Evolutionary conservation across 2,329 filamentous ascomycete genomes (phyloP).

Genomic region (Penicillium concentricum): DNA sequence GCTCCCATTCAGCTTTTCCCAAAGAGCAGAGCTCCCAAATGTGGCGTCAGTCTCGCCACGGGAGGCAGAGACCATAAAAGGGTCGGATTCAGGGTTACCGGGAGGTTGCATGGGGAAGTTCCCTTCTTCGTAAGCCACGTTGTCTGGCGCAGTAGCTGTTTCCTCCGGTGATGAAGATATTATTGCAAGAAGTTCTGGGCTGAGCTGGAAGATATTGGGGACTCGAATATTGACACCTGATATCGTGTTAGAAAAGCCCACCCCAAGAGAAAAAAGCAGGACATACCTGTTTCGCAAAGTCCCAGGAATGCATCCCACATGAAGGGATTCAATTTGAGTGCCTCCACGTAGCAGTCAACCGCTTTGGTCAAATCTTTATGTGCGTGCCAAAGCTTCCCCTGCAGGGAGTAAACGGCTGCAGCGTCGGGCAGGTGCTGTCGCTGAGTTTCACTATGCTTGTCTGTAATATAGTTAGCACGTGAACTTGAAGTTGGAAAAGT

Average conservation of each 20-base stretch:
- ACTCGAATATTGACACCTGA: slow-evolving; percentile 77
- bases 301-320: slow-evolving; percentile 97
- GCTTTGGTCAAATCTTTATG: slow-evolving; percentile 80
- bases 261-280: background rate
- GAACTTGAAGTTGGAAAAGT: slow-evolving; percentile 3
- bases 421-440: slow-evolving; percentile 78
- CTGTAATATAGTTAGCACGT: slow-evolving; percentile 33
- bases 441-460: slow-evolving; percentile 71
- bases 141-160: slow-evolving; percentile 32
- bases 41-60: slow-evolving; percentile 35
- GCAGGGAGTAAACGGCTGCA: slow-evolving; percentile 75
- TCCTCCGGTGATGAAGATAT: slow-evolving; percentile 41
- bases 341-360: slow-evolving; percentile 80
- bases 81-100: slow-evolving; percentile 40
- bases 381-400: slow-evolving; percentile 82
- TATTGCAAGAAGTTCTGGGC: slow-evolving; percentile 59
- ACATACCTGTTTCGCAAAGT: slow-evolving; percentile 72
- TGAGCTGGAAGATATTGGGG: slow-evolving; percentile 81
- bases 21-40: slow-evolving; percentile 46
- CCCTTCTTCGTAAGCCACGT: slow-evolving; percentile 29
- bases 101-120: slow-evolving; percentile 40
- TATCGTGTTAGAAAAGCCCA: slow-evolving; percentile 52
- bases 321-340: slow-evolving; percentile 86
- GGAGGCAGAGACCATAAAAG: slow-evolving; percentile 40
- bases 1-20: slow-evolving; percentile 51